Percentiles rank a stretch among this genome's conserved stretches.
Evolutionary conservation across 129 eudicot species (phyloP).

Genomic region (Mikania micrantha): DNA sequence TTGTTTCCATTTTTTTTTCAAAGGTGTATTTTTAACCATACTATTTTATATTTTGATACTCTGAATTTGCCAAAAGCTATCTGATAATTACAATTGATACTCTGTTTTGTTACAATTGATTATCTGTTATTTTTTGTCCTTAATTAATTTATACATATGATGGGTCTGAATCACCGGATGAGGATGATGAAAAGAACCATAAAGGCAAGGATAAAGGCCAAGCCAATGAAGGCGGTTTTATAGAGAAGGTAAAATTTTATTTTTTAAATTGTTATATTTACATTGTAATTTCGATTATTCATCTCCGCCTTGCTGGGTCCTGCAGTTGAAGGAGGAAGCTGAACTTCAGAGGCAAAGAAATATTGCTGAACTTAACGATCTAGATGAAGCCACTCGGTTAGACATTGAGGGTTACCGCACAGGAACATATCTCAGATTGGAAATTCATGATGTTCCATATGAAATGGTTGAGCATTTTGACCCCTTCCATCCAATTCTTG

Average conservation of each 20-base stretch:
- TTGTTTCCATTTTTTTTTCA: neutral
- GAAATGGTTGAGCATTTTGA: constrained; percentile 97
- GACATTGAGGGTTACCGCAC: constrained; percentile 91
- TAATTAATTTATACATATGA: constrained; percentile 48
- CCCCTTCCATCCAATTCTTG: constrained; percentile 84
- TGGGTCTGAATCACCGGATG: constrained; percentile 69
- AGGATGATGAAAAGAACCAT: constrained; percentile 43
- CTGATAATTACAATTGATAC: neutral
- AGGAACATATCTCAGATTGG: constrained; percentile 83
- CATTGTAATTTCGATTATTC: neutral
- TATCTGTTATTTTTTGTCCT: constrained; percentile 37
- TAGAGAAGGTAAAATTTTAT: constrained; percentile 59
- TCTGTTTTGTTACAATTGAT: neutral
- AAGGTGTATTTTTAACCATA: neutral
- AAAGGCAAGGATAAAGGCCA: constrained; percentile 40
- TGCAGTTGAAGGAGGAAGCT: constrained; percentile 81
- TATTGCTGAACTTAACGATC: constrained; percentile 74
- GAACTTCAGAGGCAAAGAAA: constrained; percentile 82
- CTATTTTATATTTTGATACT: neutral
- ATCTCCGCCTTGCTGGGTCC: neutral
- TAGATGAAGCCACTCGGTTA: constrained; percentile 74
- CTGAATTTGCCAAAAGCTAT: neutral
- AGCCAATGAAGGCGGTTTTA: constrained; percentile 54
- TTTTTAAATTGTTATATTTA: neutral
- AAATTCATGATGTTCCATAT: constrained; percentile 74